A percentile compares a stretch with the other conserved stretches of the same genome.
Conservation (phyloP, 2,329 filamentous ascomycete species). For the Pyrenochaeta sp. region DNA sequence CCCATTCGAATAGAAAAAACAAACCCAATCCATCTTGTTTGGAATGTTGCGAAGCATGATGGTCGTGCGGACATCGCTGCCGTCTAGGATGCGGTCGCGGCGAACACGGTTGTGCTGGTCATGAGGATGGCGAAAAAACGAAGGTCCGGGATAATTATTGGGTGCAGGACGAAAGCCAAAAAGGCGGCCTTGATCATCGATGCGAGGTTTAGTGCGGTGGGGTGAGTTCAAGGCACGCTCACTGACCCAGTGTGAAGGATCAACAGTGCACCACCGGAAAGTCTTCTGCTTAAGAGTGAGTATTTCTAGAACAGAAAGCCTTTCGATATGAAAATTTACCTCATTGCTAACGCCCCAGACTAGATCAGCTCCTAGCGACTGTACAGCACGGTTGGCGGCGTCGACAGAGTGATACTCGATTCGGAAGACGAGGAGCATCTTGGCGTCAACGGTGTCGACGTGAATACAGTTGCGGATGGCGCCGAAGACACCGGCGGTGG, state of each 20-base stretch:
- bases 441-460: conserved; percentile 21
- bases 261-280: conserved; percentile 28
- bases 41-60: conserved; percentile 97
- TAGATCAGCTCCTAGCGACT: conserved; percentile 17
- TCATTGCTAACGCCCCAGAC: conserved; percentile 20
- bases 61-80: conserved; percentile 60
- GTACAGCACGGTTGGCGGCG: conserved; percentile 36
- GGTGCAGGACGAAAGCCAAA: conserved; percentile 23
- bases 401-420: conserved; percentile 44
- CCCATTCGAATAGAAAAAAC: conserved; percentile 13
- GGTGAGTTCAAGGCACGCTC: conserved; percentile 29
- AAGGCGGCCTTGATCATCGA: conserved; percentile 33
- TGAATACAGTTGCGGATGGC: conserved; percentile 27
- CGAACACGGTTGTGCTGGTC: conserved; percentile 52
- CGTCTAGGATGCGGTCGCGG: conserved; percentile 49
- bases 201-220: conserved; percentile 26
- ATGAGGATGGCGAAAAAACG: conserved; percentile 25
- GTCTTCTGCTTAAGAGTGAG: conserved; percentile 31
- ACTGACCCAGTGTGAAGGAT: conserved; percentile 27
- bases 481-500: conserved; percentile 26
- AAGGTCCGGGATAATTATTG: neutral
- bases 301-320: conserved; percentile 2
- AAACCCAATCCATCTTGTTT: conserved; percentile 78
- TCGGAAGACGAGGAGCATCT: conserved; percentile 33
- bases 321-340: conserved; percentile 16